Evolutionary conservation across 306 rosid species (phyloP).

Genomic region (Coriaria nepalensis): DNA sequence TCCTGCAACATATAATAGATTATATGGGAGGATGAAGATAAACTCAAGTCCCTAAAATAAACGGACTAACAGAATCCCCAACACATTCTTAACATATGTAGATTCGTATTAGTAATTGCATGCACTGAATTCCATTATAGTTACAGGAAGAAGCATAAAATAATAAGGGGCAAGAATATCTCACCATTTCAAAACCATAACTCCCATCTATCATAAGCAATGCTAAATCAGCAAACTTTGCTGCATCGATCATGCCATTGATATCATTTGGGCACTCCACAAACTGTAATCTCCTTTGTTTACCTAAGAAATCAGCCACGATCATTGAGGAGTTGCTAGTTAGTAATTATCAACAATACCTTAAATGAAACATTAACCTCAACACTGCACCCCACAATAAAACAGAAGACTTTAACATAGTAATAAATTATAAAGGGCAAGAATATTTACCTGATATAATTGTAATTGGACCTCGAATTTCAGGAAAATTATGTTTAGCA

Average conservation of each 20-base stretch:
- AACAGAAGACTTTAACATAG: neutral
- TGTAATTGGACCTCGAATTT: constrained; percentile 82
- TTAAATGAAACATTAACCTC: too few species aligned
- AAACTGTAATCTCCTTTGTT: constrained; percentile 83
- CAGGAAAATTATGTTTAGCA: constrained; percentile 71
- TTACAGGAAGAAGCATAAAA: neutral
- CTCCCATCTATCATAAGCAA: constrained; percentile 91
- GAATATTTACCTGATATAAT: constrained; percentile 62
- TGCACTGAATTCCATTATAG: neutral
- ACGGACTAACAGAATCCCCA: too few species aligned
- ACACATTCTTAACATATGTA: too few species aligned
- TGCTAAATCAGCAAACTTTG: constrained; percentile 80
- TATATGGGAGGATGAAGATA: constrained; percentile 1
- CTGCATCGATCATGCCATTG: constrained; percentile 92
- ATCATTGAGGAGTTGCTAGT: constrained; percentile 12
- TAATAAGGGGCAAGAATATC: constrained; percentile 11
- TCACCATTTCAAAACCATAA: constrained; percentile 93
- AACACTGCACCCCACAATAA: neutral
- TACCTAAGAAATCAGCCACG: constrained; percentile 45
- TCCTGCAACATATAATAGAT: constrained; percentile 36
- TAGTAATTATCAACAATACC: too few species aligned
- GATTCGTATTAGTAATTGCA: neutral
- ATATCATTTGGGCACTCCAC: constrained; percentile 91
- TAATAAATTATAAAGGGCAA: neutral
- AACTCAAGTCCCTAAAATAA: neutral